Percentiles rank a stretch among this genome's conserved stretches.
Conservation (phyloP, 495 filamentous ascomycete species). For the Penicillium desertorum region DNA sequence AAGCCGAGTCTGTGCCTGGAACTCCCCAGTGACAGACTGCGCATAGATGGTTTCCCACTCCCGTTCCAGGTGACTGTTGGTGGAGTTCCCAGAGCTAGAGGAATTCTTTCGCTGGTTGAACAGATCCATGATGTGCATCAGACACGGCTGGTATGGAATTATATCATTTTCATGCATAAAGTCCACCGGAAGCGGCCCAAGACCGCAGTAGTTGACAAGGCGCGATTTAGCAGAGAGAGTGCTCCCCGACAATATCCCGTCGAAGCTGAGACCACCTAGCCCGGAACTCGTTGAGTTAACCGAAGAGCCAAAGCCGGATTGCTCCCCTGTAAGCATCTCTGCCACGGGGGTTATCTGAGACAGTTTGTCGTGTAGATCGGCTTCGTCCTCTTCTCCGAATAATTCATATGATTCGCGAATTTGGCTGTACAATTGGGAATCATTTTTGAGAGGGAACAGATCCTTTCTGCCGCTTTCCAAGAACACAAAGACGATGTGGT, state of each 20-base stretch:
- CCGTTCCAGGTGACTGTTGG: conserved; percentile 17
- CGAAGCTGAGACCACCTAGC: conserved; percentile 43
- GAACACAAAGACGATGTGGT: conserved; percentile 44
- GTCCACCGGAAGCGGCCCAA: conserved; percentile 47
- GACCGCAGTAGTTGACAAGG: conserved; percentile 46
- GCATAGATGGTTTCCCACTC: conserved; percentile 47
- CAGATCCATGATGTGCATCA: conserved; percentile 45
- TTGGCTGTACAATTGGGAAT: conserved; percentile 37
- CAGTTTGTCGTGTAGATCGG: conserved; percentile 24
- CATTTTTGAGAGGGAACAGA: conserved; percentile 45
- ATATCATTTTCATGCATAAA: conserved; percentile 44
- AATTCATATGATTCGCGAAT: conserved; percentile 42
- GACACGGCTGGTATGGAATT: conserved; percentile 48
- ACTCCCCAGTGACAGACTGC: conserved; percentile 47
- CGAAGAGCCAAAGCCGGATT: conserved; percentile 26
- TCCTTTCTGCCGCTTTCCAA: conserved; percentile 51
- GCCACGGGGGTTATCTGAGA: conserved; percentile 23
- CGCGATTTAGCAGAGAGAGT: conserved; percentile 47
- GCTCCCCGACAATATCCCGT: conserved; percentile 42
- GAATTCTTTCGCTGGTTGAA: conserved; percentile 38
- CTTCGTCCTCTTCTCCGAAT: conserved; percentile 30
- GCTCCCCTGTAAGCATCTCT: conserved; percentile 38
- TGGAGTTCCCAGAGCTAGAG: conserved; percentile 10
- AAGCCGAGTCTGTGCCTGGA: conserved; percentile 40
- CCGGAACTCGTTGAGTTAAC: neutral